Base-by-base conservation (phyloP, 1,284 basidiomycete species). In the Vanrija humicola region DNA sequence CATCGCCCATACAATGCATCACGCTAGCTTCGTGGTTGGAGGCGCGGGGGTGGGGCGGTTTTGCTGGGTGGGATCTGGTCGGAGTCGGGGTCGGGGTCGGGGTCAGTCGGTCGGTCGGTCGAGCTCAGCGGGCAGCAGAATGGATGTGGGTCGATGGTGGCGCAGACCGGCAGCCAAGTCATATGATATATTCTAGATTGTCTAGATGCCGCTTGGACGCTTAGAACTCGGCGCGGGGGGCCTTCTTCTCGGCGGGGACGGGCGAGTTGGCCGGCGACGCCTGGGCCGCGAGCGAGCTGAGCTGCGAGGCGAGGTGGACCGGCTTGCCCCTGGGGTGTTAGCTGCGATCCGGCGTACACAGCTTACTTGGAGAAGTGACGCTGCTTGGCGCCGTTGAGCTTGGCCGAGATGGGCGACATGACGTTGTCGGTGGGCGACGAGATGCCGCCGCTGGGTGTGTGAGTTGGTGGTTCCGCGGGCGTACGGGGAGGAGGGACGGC, bases 341-440 rank as follows among this genome's bases (percentile, higher is more conserved):
- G 18, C 25, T 15, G 15, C 25, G 3, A 5, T 25, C 28, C 38
- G 25, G 52, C 38, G 15, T 16, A 3, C n/a, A 43, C 28, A 18
- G 79, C 88, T 48, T 63, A 94, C 92, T 90, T 94, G 56, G 78
- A 79, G 73, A 94, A 95, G 67, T 90, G 90, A 73, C 90, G 90
- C 82, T 92, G 90, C 82, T 86, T 93, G 6, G 87, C 86, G 29
- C 87, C 87, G 62, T 80, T 88, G 59, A 96, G 82, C 77, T 94
- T 95, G 77, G 92, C 87, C 12, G 89, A 87, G 72, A 85, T 84
- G 1, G 92, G 92, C 3, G 90, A 93, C 80, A 95, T 84, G 74
- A 95, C 81, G 70, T 89, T 90, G 74, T 96, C 92, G 10, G 92
- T 94, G 7, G 92, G 92, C 23, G 91, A 94, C 64, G 89, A 80